These are phyloP conservation scores for Amaranthus tricolor DNA, from an alignment of 179 eudicot genomes.

Conservation along the genomic window DNA sequence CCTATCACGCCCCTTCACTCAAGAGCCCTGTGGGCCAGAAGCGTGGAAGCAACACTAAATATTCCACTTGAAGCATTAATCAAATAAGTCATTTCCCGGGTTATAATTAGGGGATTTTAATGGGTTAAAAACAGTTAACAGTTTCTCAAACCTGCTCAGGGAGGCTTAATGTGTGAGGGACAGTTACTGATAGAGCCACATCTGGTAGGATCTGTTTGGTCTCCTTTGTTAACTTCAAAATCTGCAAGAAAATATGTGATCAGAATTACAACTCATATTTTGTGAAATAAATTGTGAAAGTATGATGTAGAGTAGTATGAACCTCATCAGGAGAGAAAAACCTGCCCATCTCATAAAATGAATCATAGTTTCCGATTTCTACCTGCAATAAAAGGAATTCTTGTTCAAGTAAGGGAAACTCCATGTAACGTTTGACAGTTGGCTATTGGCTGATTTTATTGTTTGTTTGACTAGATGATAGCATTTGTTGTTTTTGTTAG, in stretches of 20 bases:
- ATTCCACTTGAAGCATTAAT: too few relatives aligned
- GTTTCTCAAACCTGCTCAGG: slow-evolving; percentile 62
- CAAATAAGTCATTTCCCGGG: neutral
- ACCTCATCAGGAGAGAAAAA: slow-evolving; percentile 85
- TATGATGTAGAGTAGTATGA: neutral
- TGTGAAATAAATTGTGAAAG: neutral
- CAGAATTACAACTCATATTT: neutral
- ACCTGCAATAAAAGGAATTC: slow-evolving; percentile 42
- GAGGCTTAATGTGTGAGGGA: slow-evolving; percentile 89
- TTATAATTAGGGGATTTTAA: neutral
- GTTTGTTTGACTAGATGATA: too few relatives aligned
- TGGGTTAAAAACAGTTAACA: neutral
- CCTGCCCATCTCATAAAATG: slow-evolving; percentile 75
- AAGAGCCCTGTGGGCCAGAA: too few relatives aligned
- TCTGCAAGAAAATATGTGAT: slow-evolving; percentile 36
- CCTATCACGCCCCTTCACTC: too few relatives aligned
- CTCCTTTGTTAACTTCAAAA: slow-evolving; percentile 64
- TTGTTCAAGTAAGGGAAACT: neutral
- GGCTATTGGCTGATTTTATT: too few relatives aligned
- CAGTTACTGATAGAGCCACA: slow-evolving; percentile 73
- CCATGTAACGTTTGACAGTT: too few relatives aligned
- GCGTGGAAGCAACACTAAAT: too few relatives aligned
- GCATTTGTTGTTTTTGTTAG: too few relatives aligned
- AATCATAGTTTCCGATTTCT: slow-evolving; percentile 94
- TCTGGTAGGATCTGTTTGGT: slow-evolving; percentile 69